Percentiles rank a stretch among this genome's conserved stretches.
Conservation (phyloP, 2,329 filamentous ascomycete genomes). For the Penicillium glabrum region DNA sequence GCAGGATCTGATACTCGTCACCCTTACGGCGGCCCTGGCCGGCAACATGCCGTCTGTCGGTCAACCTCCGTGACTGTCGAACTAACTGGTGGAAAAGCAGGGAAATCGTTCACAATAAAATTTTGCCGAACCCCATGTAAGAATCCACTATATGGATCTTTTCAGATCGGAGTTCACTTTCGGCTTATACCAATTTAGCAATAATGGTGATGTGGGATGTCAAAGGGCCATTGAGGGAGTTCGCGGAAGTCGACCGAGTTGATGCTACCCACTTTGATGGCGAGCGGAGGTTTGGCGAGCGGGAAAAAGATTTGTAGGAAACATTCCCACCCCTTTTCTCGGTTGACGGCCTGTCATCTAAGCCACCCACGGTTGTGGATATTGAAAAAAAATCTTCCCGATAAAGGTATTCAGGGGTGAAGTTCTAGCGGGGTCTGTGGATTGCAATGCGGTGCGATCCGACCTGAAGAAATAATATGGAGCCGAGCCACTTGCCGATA, state of each 20-base stretch:
- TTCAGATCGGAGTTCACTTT: constrained; percentile 13
- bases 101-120: constrained; percentile 7
- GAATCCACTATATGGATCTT: constrained; percentile 9
- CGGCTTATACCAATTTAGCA: neutral
- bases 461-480: constrained; percentile 13
- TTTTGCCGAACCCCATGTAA: constrained; percentile 9
- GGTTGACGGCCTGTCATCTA: neutral
- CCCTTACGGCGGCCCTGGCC: constrained; percentile 8
- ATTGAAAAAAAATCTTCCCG: too few species aligned
- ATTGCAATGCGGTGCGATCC: constrained; percentile 7
- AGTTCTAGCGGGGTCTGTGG: constrained; percentile 11
- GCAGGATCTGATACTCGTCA: constrained; percentile 8
- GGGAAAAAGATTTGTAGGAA: constrained; percentile 2
- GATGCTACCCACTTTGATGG: constrained; percentile 1
- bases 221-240: neutral
- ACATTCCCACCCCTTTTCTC: neutral
- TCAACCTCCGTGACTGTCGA: constrained; percentile 15
- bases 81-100: constrained; percentile 6
- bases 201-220: neutral
- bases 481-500: neutral
- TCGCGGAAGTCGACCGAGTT: constrained; percentile 18
- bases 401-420: neutral
- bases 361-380: neutral
- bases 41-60: constrained; percentile 17
- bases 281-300: neutral